Base-by-base conservation (phyloP, 768 basidiomycete species). In the Tulasnella sp. region DNA sequence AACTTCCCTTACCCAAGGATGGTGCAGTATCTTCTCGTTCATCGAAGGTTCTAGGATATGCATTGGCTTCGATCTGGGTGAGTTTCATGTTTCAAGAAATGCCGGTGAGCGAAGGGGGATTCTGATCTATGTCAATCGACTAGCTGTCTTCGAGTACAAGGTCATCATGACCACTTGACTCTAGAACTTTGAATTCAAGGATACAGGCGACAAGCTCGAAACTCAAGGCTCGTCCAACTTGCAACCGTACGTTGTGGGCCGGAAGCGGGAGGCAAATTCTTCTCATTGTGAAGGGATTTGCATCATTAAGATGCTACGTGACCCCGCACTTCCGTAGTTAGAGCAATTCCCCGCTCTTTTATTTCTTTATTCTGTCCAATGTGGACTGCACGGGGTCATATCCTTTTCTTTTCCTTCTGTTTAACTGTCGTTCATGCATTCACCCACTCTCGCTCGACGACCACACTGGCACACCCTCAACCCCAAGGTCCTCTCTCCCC, bases 31-130 rank as follows among this genome's bases (percentile, higher is more conserved):
- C 15, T 79, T 83, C 19, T 80, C 85, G 40, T 86, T 86, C 80
- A 81, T 82, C 76, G 85, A 86, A 77, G 85, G 85, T 12, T 85
- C 85, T 14, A 77, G 85, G 36, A 84, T 82, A 67, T 85, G 85
- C 79, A 80, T 85, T 74, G 85, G 85, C 31, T 85, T 81, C 80
- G 80, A 84, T 7, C 80, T 86, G 52, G 17, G 81, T 76, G 25
- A 49, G 72, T n/a, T n/a, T 74, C 73, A 54, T n/a, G 2, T 38
- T 7, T 42, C 37, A 29, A 6, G 19, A 25, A 3, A n/a, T 38
- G 31, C n/a, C n/a, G n/a, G n/a, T n/a, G 39, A 52, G 15, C 70
- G 39, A 19, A 29, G 83, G 82, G 82, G 22, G 81, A 78, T n/a
- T n/a, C 19, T 42, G 31, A n/a, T 38, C 45, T 64, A 58, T 64